Conservation (phyloP, 2,329 filamentous ascomycete species). For the Sporothrix brunneoviolacea region DNA sequence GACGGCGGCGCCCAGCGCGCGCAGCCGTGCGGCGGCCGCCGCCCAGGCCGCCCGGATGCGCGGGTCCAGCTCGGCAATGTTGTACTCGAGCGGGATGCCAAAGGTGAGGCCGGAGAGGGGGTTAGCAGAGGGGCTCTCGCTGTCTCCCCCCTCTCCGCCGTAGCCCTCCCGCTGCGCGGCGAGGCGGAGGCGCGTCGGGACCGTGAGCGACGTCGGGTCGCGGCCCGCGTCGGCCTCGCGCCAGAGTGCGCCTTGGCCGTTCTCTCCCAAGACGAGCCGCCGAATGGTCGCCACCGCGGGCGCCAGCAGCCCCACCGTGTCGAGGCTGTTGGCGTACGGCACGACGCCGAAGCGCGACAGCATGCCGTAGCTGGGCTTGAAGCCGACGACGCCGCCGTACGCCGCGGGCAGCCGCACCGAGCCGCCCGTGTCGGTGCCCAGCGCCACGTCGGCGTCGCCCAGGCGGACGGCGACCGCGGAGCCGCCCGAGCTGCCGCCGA, state of each 20-base stretch:
- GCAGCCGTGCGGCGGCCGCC: conserved; percentile 51
- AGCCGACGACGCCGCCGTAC: conserved; percentile 76
- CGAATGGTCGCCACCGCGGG: conserved; percentile 44
- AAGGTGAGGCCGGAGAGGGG: conserved; percentile 36
- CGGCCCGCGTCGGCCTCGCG: conserved; percentile 51
- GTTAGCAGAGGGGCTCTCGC: neutral
- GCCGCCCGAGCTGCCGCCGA: conserved; percentile 87
- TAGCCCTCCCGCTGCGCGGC: conserved; percentile 14
- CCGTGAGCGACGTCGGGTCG: conserved; percentile 68
- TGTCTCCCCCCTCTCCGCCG: neutral
- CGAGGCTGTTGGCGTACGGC: conserved; percentile 85
- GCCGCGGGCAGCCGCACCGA: conserved; percentile 82
- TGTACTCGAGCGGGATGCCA: conserved; percentile 70
- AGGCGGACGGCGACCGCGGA: conserved; percentile 78
- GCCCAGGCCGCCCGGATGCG: conserved; percentile 65
- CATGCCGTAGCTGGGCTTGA: conserved; percentile 87
- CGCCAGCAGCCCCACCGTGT: conserved; percentile 77
- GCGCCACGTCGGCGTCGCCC: conserved; percentile 51
- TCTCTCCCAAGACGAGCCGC: conserved; percentile 44
- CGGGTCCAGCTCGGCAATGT: conserved; percentile 71
- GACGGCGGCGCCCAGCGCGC: conserved; percentile 60
- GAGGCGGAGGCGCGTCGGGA: conserved; percentile 45
- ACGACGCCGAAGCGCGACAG: conserved; percentile 81
- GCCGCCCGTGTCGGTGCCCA: conserved; percentile 92
- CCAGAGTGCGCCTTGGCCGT: conserved; percentile 29